Percentiles rank a stretch among this genome's conserved stretches.
phyloP scores from a whole-genome alignment of 257 asterid genomes.

The Lantana camara region DNA sequence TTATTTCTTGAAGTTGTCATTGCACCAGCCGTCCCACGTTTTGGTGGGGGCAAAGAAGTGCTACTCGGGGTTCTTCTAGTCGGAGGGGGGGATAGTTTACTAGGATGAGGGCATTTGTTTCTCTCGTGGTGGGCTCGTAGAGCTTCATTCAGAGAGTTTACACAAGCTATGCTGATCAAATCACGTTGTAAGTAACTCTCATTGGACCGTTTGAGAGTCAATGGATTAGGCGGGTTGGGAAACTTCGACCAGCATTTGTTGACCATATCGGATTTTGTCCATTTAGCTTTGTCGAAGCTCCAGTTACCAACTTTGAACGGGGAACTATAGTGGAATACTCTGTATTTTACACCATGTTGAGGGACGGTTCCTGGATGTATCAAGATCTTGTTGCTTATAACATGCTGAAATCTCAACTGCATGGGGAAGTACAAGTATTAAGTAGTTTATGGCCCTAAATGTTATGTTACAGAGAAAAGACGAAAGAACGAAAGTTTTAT shows the following conservation, averaged over 20 bases:
- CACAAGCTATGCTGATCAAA: conserved; percentile 87
- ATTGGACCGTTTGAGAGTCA: conserved; percentile 58
- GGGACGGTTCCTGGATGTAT: conserved; percentile 91
- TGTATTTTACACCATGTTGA: conserved; percentile 62
- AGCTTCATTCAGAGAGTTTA: conserved; percentile 71
- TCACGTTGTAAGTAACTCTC: conserved; percentile 58
- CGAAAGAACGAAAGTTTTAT: too few relatives aligned
- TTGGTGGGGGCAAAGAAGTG: conserved; percentile 32
- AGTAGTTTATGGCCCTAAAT: not conserved
- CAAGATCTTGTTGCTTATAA: conserved; percentile 68
- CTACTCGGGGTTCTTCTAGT: conserved; percentile 21
- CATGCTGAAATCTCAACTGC: conserved; percentile 81
- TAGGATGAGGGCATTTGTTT: conserved; percentile 58
- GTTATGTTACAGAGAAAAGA: too few relatives aligned
- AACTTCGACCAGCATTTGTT: conserved; percentile 82
- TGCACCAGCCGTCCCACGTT: conserved; percentile 28
- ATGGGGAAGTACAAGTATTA: conserved; percentile 14
- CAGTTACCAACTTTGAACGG: conserved; percentile 80
- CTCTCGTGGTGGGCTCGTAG: conserved; percentile 55
- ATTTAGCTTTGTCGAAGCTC: conserved; percentile 95
- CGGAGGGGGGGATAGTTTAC: conserved; percentile 34
- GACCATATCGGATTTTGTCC: conserved; percentile 69
- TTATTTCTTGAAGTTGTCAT: conserved; percentile 20
- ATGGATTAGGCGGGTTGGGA: conserved; percentile 78
- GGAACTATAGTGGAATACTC: conserved; percentile 86